Evolutionary conservation across 2,329 filamentous ascomycete genomes (phyloP).

Genomic region (Cytospora piceicola): DNA sequence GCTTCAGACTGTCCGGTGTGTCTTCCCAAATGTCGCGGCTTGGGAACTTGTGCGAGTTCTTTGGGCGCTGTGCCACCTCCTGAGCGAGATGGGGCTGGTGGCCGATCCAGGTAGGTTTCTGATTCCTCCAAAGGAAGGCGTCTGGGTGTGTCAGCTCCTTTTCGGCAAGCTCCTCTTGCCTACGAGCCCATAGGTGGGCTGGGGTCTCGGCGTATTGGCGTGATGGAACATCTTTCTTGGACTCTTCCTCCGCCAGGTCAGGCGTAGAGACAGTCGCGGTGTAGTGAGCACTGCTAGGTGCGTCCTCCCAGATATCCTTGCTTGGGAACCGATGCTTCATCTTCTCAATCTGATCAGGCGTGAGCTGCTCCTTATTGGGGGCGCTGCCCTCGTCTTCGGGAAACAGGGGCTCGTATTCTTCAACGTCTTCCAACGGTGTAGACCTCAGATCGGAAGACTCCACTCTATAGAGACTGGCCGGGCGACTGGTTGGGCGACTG

Average conservation of each 20-base stretch:
- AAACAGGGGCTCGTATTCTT: constrained; percentile 95
- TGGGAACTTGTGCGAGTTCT: constrained; percentile 74
- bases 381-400: constrained; percentile 71
- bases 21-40: constrained; percentile 97
- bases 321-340: constrained; percentile 80
- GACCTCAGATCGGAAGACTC: constrained; percentile 59
- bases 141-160: constrained; percentile 52
- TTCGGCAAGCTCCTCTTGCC: constrained; percentile 68
- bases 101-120: constrained; percentile 53
- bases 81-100: constrained; percentile 55
- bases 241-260: constrained; percentile 50
- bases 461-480: constrained; percentile 64
- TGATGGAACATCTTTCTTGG: constrained; percentile 39
- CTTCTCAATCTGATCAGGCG: constrained; percentile 46
- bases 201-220: constrained; percentile 55
- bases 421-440: constrained; percentile 82
- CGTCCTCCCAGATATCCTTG: constrained; percentile 96
- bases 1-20: constrained; percentile 77
- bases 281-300: constrained; percentile 80
- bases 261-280: constrained; percentile 85
- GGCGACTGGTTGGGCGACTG: constrained; percentile 67
- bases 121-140: constrained; percentile 58
- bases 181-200: constrained; percentile 67
- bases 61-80: constrained; percentile 51
- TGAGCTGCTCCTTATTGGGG: constrained; percentile 41